Conservation (phyloP, 176 grass and related monocot species). For the Rhipidocladum racemiflorum region DNA sequence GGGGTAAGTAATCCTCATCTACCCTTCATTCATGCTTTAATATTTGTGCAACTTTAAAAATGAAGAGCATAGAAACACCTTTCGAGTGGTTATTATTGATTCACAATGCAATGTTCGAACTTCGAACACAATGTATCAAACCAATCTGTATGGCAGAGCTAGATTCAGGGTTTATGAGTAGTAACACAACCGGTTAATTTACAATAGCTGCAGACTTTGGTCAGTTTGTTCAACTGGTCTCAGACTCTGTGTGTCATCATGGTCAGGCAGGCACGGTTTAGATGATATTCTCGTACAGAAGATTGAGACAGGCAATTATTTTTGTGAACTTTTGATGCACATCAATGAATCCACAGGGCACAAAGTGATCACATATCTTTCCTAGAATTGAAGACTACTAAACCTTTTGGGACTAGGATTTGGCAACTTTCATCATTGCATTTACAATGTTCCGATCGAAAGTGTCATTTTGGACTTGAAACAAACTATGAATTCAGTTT, state of each 20-base stretch:
- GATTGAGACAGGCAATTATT: slow-evolving; percentile 6
- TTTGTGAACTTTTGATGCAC: not conserved
- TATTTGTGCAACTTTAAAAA: too few relatives aligned
- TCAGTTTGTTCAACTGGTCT: not conserved
- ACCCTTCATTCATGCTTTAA: too few relatives aligned
- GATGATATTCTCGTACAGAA: not conserved
- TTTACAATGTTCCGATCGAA: not conserved
- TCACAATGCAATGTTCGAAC: not conserved
- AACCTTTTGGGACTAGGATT: not conserved
- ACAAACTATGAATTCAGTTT: not conserved
- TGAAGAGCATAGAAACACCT: too few relatives aligned
- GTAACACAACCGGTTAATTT: not conserved
- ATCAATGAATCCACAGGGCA: not conserved
- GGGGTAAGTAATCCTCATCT: too few relatives aligned
- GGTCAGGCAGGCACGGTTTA: not conserved
- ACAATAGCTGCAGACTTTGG: slow-evolving; percentile 3
- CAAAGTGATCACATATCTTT: slow-evolving; percentile 19
- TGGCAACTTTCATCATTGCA: not conserved
- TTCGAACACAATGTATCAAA: not conserved
- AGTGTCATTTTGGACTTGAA: not conserved
- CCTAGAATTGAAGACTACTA: slow-evolving; percentile 1
- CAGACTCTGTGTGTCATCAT: not conserved
- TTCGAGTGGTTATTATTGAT: not conserved
- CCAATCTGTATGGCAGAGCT: not conserved
- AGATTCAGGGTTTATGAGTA: not conserved